These are phyloP conservation scores for Trichoderma sp. DNA, from an alignment of 2,329 filamentous ascomycete species.

Conservation along the genomic window DNA sequence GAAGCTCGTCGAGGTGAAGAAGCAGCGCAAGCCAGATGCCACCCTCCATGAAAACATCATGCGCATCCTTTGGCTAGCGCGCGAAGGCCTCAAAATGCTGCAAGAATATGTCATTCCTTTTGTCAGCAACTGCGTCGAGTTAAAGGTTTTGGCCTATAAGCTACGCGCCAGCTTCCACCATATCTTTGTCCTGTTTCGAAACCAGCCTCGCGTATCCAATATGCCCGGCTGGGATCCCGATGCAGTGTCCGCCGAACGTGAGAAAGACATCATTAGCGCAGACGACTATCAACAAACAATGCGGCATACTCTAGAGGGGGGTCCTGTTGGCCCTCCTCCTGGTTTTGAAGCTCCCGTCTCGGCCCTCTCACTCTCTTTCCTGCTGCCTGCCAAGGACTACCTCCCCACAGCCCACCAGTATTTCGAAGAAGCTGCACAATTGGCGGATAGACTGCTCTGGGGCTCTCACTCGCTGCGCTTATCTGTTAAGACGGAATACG, in stretches of 20 bases:
- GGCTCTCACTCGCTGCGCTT: conserved; percentile 88
- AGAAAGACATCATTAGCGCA: conserved; percentile 52
- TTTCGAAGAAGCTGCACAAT: conserved; percentile 73
- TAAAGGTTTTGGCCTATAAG: conserved; percentile 89
- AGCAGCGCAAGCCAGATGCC: conserved; percentile 80
- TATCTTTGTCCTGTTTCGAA: conserved; percentile 95
- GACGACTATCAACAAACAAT: conserved; percentile 47
- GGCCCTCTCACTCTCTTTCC: conserved; percentile 64
- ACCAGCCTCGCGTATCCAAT: conserved; percentile 74
- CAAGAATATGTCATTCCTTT: conserved; percentile 86
- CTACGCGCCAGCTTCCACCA: conserved; percentile 93
- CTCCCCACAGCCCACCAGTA: conserved; percentile 77
- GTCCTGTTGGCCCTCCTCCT: conserved; percentile 59
- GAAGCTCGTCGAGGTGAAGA: conserved; percentile 79
- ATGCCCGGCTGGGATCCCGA: conserved; percentile 57
- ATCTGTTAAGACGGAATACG: conserved; percentile 88
- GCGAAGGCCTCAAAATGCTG: conserved; percentile 85
- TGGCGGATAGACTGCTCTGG: conserved; percentile 76
- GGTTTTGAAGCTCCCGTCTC: conserved; percentile 50
- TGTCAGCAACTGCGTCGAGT: conserved; percentile 75
- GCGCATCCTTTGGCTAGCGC: conserved; percentile 93
- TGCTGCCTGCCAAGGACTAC: conserved; percentile 79
- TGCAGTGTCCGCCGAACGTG: conserved; percentile 41
- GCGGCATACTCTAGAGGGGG: conserved; percentile 54
- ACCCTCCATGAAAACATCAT: conserved; percentile 78